Conservation (phyloP, 305 asterid species). For the Solanum hybrid region DNA sequence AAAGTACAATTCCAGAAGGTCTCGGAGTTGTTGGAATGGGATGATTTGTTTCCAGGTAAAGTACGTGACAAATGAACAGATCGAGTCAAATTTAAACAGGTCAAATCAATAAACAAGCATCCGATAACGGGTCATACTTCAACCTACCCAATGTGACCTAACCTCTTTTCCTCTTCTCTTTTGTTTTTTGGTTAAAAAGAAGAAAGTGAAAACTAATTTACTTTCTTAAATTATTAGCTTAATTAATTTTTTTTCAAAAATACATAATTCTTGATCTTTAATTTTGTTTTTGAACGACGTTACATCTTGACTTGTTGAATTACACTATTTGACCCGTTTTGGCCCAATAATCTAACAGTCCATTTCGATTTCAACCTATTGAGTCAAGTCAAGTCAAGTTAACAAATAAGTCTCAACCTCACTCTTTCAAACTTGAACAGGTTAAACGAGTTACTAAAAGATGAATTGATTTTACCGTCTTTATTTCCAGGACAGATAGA, state of each 20-base stretch:
- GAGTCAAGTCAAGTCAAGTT: background rate
- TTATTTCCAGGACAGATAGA: constrained; percentile 66
- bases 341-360: background rate
- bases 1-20: constrained; percentile 37
- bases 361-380: background rate
- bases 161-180: background rate
- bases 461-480: background rate
- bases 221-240: background rate
- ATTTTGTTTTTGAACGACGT: background rate
- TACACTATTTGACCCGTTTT: background rate
- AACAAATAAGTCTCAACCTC: background rate
- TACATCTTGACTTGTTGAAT: background rate
- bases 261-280: background rate
- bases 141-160: background rate
- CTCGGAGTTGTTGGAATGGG: constrained; percentile 50
- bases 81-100: background rate
- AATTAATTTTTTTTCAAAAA: too few species aligned
- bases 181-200: background rate
- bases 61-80: background rate
- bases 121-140: background rate
- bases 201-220: background rate
- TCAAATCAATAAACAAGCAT: background rate
- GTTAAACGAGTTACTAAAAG: background rate
- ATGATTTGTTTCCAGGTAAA: constrained; percentile 55
- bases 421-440: background rate